Percentiles rank a stretch among this genome's conserved stretches.
Evolutionary conservation across 352 stramenopile species (phyloP).

Genomic region (Phytopythium sindhum): DNA sequence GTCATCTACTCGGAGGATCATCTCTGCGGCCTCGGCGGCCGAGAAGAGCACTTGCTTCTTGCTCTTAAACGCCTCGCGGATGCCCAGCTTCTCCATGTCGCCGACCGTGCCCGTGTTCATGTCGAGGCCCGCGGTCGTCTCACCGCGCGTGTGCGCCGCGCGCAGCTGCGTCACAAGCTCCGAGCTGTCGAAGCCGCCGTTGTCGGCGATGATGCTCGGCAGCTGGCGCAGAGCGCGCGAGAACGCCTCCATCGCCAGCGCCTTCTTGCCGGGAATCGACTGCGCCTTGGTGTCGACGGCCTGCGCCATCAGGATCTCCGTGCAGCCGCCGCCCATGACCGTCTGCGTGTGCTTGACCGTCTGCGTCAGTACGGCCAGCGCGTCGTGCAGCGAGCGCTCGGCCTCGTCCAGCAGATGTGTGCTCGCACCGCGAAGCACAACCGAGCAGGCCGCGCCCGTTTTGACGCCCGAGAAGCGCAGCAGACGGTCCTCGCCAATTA

Average conservation of each 20-base stretch:
- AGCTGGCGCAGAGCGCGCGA: conserved; percentile 94
- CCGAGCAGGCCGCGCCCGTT: conserved; percentile 92
- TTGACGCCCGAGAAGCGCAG: conserved; percentile 98
- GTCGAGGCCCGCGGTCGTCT: conserved; percentile 94
- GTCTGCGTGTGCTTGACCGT: conserved; percentile 97
- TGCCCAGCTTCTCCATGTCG: conserved; percentile 97
- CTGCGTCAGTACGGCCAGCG: conserved; percentile 95
- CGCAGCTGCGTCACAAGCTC: conserved; percentile 97
- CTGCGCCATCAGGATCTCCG: conserved; percentile 96
- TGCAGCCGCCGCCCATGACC: conserved; percentile 96
- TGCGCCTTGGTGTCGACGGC: conserved; percentile 89
- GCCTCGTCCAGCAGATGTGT: conserved; percentile 98
- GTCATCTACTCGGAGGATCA: conserved; percentile 99
- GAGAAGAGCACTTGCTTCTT: conserved; percentile 98
- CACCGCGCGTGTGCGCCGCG: conserved; percentile 90
- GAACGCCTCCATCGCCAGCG: conserved; percentile 98
- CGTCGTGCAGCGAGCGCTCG: conserved; percentile 98
- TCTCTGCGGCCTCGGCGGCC: conserved; percentile 98
- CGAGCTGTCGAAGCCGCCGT: conserved; percentile 98
- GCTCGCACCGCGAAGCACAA: conserved; percentile 93
- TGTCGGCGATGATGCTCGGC: conserved; percentile 98
- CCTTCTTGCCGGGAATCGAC: conserved; percentile 96
- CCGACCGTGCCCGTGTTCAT: conserved; percentile 95
- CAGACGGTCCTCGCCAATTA: conserved; percentile 98
- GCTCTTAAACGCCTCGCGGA: conserved; percentile 95